Percentiles rank a stretch among this genome's conserved stretches.
Conservation (phyloP, 2,329 filamentous ascomycete genomes). For the Colletotrichum musae region DNA sequence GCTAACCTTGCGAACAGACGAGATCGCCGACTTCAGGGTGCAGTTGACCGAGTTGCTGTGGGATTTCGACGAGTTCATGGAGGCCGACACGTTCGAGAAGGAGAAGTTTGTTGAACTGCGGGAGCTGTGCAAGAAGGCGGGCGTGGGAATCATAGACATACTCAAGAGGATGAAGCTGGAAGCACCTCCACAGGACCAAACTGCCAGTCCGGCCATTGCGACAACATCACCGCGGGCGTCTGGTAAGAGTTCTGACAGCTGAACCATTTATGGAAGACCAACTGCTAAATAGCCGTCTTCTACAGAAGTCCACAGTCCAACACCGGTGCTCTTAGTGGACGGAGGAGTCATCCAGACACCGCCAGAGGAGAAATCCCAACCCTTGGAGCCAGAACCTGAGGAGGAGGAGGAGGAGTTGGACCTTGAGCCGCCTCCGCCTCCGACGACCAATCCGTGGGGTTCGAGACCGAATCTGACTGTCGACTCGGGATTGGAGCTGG, state of each 20-base stretch:
- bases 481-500: slow-evolving; percentile 5
- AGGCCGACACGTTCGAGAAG: slow-evolving; percentile 65
- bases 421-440: slow-evolving; percentile 24
- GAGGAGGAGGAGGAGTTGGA: slow-evolving; percentile 45
- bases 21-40: slow-evolving; percentile 63
- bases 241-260: neutral
- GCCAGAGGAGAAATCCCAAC: neutral
- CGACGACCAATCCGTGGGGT: slow-evolving; percentile 39
- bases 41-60: slow-evolving; percentile 66
- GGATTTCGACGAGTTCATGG: slow-evolving; percentile 70
- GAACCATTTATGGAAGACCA: neutral
- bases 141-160: slow-evolving; percentile 64
- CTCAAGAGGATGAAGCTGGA: slow-evolving; percentile 69
- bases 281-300: neutral
- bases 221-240: slow-evolving; percentile 13
- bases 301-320: neutral
- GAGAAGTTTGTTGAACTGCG: slow-evolving; percentile 65
- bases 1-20: slow-evolving; percentile 53
- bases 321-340: neutral
- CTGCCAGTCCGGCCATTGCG: slow-evolving; percentile 2
- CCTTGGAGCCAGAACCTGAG: slow-evolving; percentile 21
- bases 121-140: slow-evolving; percentile 62
- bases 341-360: neutral
- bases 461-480: slow-evolving; percentile 8
- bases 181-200: slow-evolving; percentile 37